Evolutionary conservation across 768 basidiomycete genomes (phyloP), one percentile per base, ranked within the genome.

Genomic region (Kwoniella pini): DNA sequence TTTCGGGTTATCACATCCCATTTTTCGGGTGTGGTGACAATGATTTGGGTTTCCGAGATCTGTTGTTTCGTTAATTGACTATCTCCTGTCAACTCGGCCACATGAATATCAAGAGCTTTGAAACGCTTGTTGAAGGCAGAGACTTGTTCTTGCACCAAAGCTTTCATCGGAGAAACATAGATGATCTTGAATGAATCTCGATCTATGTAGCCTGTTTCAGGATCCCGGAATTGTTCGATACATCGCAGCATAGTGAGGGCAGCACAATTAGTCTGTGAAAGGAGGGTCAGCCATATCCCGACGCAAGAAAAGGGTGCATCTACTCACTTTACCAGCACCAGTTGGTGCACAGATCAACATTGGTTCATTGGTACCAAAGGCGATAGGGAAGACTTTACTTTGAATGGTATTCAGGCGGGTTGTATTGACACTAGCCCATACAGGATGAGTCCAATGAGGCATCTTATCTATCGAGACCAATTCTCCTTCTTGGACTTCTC

Each of bases 1-100:
- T 99, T 99, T 70, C 96, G 88, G 4, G 95, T 98, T 76, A 99
- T 95, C 72, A 99, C 96, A 69, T 99, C 95, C 91, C 92, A 99
- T 78, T 99, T 98, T 81, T 99, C 96, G 0, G 95, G 96, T 0
- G 96, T 98, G 0, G 94, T 96, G 64, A 98, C 93, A 78, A 98
- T 97, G 73, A 99, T 91, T 75, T 98, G 94, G 0, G 95, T 96
- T 73, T 94, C 93, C 9, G 92, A 81, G 54, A 98, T 97, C 78
- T 98, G 95, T 63, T 90, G 87, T 77, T 98, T 99, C 54, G 94
- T 99, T 85, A 98, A 90, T 82, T 97, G 94, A 26, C 91, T 85
- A 77, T 99, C 96, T 24, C 96, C 96, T 0, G 96, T 99, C 56
- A 99, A 83, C 78, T 99, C 96, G 27, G 90, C 91, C 46, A 99